Percentiles rank a stretch among this genome's conserved stretches.
Conservation (phyloP, 139 green algal genomes). For the Haematococcus lacustris region DNA sequence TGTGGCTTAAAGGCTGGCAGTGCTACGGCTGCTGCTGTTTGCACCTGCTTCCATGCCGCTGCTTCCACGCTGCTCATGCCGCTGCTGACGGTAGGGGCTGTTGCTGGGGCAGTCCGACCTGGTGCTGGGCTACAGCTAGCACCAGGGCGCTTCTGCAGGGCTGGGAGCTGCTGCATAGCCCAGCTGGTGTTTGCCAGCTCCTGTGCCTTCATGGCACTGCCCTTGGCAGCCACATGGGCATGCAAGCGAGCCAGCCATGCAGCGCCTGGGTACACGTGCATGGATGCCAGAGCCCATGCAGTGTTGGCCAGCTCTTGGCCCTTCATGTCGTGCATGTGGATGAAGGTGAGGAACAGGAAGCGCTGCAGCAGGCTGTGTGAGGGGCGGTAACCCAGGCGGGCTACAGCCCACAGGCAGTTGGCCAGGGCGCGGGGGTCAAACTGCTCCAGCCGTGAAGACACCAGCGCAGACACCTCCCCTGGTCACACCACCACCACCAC, state of each 20-base stretch:
- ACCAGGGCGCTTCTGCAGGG: background rate
- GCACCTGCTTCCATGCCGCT: background rate
- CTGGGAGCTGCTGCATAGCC: constrained; percentile 18
- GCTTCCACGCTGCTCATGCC: background rate
- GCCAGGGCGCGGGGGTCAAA: constrained; percentile 9
- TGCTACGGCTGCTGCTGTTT: background rate
- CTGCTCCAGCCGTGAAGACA: constrained; percentile 2
- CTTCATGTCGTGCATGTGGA: constrained; percentile 17
- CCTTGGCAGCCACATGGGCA: background rate
- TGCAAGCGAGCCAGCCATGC: constrained; percentile 11
- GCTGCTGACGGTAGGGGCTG: background rate
- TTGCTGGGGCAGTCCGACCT: background rate
- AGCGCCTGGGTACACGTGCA: constrained; percentile 8
- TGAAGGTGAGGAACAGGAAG: constrained; percentile 17
- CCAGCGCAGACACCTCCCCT: constrained; percentile 11
- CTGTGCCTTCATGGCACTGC: constrained; percentile 1
- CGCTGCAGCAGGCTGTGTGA: constrained; percentile 13
- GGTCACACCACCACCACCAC: too few species aligned
- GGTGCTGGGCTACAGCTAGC: background rate
- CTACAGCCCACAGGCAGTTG: constrained; percentile 33
- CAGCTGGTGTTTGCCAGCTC: constrained; percentile 18
- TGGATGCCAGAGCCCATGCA: constrained; percentile 19
- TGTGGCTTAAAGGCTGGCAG: background rate
- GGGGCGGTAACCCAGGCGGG: constrained; percentile 25
- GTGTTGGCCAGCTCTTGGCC: constrained; percentile 33